These are phyloP conservation scores for Begonia loranthoides DNA, from an alignment of 306 rosid species.

Conservation along the genomic window DNA sequence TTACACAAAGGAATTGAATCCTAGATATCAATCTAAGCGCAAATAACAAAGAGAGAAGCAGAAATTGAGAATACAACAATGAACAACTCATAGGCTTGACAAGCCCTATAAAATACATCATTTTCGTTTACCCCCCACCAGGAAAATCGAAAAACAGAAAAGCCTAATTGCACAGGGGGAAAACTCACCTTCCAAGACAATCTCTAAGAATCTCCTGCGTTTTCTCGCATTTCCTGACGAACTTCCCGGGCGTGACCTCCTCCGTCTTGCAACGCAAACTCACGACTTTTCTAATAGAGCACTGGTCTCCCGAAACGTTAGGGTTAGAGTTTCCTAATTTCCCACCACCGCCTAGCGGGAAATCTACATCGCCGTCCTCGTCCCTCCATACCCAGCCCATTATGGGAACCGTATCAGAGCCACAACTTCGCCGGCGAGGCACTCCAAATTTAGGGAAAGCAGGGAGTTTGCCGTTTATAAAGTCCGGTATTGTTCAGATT, in stretches of 20 bases:
- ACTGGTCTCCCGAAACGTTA: slow-evolving; percentile 16
- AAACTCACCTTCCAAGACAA: slow-evolving; percentile 53
- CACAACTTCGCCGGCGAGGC: background rate
- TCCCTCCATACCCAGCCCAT: slow-evolving; percentile 82
- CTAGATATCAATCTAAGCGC: too few relatives aligned
- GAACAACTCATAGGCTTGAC: too few relatives aligned
- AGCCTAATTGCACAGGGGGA: too few relatives aligned
- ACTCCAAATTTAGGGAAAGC: too few relatives aligned
- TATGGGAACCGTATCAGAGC: background rate
- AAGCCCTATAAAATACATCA: too few relatives aligned
- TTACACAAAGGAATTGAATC: too few relatives aligned
- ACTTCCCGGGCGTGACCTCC: slow-evolving; percentile 75
- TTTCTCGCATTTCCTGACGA: slow-evolving; percentile 71
- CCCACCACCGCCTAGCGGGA: slow-evolving; percentile 3
- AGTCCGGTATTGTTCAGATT: too few relatives aligned
- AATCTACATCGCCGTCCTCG: slow-evolving; percentile 12
- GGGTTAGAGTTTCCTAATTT: slow-evolving; percentile 4
- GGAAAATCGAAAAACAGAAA: too few relatives aligned
- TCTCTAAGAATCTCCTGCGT: slow-evolving; percentile 62
- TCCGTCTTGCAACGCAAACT: slow-evolving; percentile 68
- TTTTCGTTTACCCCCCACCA: too few relatives aligned
- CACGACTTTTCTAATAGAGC: slow-evolving; percentile 47
- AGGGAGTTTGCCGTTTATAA: too few relatives aligned
- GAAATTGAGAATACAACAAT: too few relatives aligned
- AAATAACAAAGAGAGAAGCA: too few relatives aligned